Evolutionary conservation across 805 yeast genomes (phyloP).

Genomic region (Kodamaea kakaduensis): DNA sequence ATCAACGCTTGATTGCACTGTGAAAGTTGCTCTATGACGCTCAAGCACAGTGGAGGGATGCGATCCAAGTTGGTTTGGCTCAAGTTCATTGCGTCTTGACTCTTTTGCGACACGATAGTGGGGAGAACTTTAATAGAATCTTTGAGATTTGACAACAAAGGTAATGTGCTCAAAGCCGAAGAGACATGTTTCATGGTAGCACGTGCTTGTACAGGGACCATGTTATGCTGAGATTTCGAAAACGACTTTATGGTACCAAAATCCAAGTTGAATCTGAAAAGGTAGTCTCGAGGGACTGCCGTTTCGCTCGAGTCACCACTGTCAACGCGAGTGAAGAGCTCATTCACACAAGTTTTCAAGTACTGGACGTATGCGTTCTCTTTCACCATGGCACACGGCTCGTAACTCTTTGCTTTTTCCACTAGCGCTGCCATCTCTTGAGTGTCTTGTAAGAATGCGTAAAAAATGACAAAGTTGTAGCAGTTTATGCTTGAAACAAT

Average conservation of each 20-base stretch:
- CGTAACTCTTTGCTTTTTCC: constrained; percentile 1
- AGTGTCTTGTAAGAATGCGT: constrained; percentile 6
- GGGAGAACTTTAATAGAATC: constrained; percentile 11
- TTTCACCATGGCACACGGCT: background rate
- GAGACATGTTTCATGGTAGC: background rate
- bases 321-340: background rate
- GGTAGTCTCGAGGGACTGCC: too few relatives aligned
- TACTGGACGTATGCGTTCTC: background rate
- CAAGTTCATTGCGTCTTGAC: background rate
- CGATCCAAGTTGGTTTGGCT: constrained; percentile 7
- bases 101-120: constrained; percentile 5
- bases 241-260: too few relatives aligned
- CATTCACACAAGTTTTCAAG: background rate
- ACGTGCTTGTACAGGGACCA: too few relatives aligned
- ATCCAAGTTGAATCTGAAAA: too few relatives aligned
- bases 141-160: constrained; percentile 1
- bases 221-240: too few relatives aligned
- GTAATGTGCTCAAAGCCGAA: background rate
- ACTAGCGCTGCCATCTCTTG: constrained; percentile 3
- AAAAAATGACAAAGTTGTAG: constrained; percentile 8
- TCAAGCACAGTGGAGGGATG: constrained; percentile 5
- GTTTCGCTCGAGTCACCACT: too few relatives aligned
- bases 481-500: constrained; percentile 3
- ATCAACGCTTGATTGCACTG: constrained; percentile 15
- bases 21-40: constrained; percentile 15